phyloP scores from a whole-genome alignment of 2,329 filamentous ascomycete species.

The Sordariomycetes sp. region DNA sequence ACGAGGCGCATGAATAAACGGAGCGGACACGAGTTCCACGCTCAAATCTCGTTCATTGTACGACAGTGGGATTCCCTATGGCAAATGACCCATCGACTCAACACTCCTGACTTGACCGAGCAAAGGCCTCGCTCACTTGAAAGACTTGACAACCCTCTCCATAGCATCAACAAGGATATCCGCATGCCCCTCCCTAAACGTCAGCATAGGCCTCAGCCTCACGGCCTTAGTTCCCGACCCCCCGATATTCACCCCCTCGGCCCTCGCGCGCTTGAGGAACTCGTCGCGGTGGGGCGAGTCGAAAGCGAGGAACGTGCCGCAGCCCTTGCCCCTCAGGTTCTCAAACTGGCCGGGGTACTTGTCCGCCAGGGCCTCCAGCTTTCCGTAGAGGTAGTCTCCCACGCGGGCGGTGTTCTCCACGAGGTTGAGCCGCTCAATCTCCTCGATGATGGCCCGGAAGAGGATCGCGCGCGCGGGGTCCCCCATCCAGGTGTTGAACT shows the following conservation, averaged over 20 bases:
- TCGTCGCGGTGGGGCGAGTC: slow-evolving; percentile 70
- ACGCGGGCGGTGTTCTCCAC: slow-evolving; percentile 66
- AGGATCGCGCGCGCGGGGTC: slow-evolving; percentile 66
- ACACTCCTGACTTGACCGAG: no score
- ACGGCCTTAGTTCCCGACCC: slow-evolving; percentile 67
- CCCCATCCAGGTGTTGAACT: slow-evolving; percentile 85
- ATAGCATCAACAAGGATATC: slow-evolving; percentile 69
- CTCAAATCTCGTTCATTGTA: neutral
- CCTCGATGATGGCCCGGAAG: slow-evolving; percentile 65
- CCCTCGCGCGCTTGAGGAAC: slow-evolving; percentile 68
- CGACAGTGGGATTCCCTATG: neutral
- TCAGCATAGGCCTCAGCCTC: slow-evolving; percentile 74
- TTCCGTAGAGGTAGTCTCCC: slow-evolving; percentile 64
- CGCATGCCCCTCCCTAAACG: slow-evolving; percentile 84
- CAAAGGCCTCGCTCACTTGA: slow-evolving; percentile 4
- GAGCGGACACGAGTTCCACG: neutral
- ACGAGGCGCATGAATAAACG: neutral
- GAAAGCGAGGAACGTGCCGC: slow-evolving; percentile 88
- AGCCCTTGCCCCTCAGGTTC: slow-evolving; percentile 76
- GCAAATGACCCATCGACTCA: neutral
- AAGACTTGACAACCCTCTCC: slow-evolving; percentile 55
- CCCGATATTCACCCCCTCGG: slow-evolving; percentile 73
- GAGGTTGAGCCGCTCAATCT: slow-evolving; percentile 64
- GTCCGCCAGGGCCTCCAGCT: slow-evolving; percentile 52
- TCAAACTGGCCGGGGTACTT: slow-evolving; percentile 66